Evolutionary conservation across 2,329 filamentous ascomycete genomes (phyloP).

Genomic region (Hypoxylon sp.): DNA sequence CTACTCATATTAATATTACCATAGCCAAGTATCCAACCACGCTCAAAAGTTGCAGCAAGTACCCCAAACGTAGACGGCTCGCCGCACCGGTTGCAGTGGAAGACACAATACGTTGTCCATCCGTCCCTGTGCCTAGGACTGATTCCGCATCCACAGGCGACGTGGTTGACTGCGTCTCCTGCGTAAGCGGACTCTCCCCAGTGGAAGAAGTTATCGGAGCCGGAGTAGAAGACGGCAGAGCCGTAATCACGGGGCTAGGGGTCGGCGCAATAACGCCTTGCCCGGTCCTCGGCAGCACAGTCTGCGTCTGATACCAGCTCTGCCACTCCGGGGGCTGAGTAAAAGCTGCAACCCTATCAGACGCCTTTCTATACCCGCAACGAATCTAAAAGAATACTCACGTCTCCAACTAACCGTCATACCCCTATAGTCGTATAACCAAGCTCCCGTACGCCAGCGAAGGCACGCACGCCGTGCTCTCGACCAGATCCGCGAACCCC

Average conservation of each 20-base stretch:
- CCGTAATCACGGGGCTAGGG: not conserved
- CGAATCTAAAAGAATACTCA: not conserved
- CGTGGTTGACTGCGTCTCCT: constrained; percentile 1
- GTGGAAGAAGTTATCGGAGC: not conserved
- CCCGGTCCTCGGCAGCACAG: constrained; percentile 19
- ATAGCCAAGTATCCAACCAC: constrained; percentile 4
- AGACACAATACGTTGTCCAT: constrained; percentile 3
- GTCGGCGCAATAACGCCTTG: not conserved
- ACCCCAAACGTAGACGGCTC: not conserved
- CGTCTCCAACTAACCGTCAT: constrained; percentile 10
- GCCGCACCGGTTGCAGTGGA: constrained; percentile 3
- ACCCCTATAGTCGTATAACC: constrained; percentile 9
- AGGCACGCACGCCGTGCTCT: constrained; percentile 30
- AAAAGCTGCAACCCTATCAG: constrained; percentile 15
- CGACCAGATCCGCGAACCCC: constrained; percentile 28
- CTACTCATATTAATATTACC: not conserved
- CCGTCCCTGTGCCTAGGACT: not conserved
- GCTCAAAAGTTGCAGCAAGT: constrained; percentile 1
- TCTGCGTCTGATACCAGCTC: constrained; percentile 39
- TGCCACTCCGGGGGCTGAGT: constrained; percentile 23
- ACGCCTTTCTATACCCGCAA: no score
- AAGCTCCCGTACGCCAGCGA: constrained; percentile 19
- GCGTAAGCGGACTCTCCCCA: not conserved
- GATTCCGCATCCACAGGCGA: constrained; percentile 3
- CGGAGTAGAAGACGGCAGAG: not conserved